phyloP scores from a whole-genome alignment of 1,284 basidiomycete genomes.

The Schizophyllum commune region DNA sequence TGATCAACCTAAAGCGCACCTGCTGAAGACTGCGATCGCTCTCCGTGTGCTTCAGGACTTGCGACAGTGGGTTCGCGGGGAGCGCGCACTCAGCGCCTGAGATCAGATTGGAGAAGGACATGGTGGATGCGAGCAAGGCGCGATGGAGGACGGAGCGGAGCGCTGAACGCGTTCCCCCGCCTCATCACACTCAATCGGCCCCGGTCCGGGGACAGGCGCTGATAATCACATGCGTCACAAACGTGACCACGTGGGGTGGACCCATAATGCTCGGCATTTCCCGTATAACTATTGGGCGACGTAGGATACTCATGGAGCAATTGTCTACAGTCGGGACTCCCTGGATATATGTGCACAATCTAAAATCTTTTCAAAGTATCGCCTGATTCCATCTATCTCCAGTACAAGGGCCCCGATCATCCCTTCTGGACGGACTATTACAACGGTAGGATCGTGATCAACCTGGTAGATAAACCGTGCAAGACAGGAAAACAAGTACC shows the following conservation, averaged over 20 bases:
- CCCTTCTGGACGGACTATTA: conserved; percentile 27
- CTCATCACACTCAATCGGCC: not conserved
- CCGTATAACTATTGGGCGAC: no score
- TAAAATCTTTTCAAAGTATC: conserved; percentile 14
- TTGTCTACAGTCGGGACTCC: no score
- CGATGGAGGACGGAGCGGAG: not conserved
- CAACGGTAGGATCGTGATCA: conserved; percentile 3
- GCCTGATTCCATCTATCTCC: conserved; percentile 6
- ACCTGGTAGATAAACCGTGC: not conserved
- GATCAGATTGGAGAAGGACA: conserved; percentile 77
- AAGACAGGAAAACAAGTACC: not conserved
- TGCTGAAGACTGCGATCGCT: conserved; percentile 85
- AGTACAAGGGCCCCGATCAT: conserved; percentile 26
- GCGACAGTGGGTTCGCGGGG: conserved; percentile 80
- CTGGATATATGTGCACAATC: not conserved
- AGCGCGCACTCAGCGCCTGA: conserved; percentile 89
- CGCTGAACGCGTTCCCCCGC: not conserved
- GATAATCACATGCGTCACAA: not conserved
- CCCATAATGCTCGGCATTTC: no score
- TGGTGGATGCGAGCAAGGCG: conserved; percentile 16
- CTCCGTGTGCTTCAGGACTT: conserved; percentile 89
- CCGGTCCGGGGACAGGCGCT: not conserved
- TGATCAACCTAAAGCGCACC: conserved; percentile 29
- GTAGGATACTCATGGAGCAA: no score
- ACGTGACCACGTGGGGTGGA: no score